phyloP scores from a whole-genome alignment of 2,329 filamentous ascomycete genomes.

The Anthostomella pinea region DNA sequence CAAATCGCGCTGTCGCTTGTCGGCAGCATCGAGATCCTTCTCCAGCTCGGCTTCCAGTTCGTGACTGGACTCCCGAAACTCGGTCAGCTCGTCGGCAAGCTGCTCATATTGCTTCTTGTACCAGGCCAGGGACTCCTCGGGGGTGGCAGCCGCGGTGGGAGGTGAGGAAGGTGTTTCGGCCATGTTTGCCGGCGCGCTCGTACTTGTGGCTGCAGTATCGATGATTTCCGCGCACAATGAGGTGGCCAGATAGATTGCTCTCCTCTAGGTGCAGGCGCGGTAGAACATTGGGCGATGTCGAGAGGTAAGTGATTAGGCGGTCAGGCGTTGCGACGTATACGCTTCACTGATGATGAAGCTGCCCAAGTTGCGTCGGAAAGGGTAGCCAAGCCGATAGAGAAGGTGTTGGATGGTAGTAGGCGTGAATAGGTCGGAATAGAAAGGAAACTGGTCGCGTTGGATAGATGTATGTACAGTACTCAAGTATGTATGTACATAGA shows the following conservation, averaged over 20 bases:
- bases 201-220: too few species aligned
- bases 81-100: constrained; percentile 83
- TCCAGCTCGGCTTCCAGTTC: constrained; percentile 93
- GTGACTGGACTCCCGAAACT: constrained; percentile 91
- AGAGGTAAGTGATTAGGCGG: too few species aligned
- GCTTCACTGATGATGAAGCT: too few species aligned
- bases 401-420: background rate
- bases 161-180: constrained; percentile 62
- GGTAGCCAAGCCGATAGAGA: background rate
- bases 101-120: constrained; percentile 97
- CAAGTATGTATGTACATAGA: too few species aligned
- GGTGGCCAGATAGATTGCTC: too few species aligned
- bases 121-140: constrained; percentile 80
- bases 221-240: background rate
- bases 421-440: background rate
- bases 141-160: constrained; percentile 49
- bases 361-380: too few species aligned
- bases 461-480: too few species aligned
- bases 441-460: too few species aligned
- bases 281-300: too few species aligned
- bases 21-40: constrained; percentile 91
- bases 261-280: too few species aligned
- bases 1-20: constrained; percentile 84
- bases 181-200: constrained; percentile 42
- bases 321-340: too few species aligned